A percentile compares a stretch with the other conserved stretches of the same genome.
phyloP scores from a whole-genome alignment of 495 filamentous ascomycete genomes.

The Massariosphaeria phaeospora region DNA sequence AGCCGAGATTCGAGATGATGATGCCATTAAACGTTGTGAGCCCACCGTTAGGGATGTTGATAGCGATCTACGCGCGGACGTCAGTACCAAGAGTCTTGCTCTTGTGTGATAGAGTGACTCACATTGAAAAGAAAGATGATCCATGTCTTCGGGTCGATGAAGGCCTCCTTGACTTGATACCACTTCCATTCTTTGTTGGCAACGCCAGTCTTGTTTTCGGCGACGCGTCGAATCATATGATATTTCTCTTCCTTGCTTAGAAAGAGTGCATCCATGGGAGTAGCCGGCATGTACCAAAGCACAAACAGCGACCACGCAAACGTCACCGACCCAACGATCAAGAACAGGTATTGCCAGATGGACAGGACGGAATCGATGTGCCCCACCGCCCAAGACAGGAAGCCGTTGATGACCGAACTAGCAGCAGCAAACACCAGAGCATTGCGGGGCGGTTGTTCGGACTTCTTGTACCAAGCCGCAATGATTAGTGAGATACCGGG shows the following conservation, averaged over 20 bases:
- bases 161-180: constrained; percentile 4
- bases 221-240: not conserved
- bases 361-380: not conserved
- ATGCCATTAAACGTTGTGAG: not conserved
- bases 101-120: not conserved
- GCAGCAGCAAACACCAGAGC: not conserved
- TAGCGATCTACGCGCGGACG: not conserved
- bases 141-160: not conserved
- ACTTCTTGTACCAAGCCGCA: not conserved
- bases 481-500: not conserved
- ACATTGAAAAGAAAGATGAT: not conserved
- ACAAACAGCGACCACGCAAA: not conserved
- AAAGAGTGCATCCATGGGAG: not conserved
- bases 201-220: constrained; percentile 1
- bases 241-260: not conserved
- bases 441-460: not conserved
- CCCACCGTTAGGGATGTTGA: not conserved
- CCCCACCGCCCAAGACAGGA: not conserved
- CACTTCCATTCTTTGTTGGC: not conserved
- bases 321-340: not conserved
- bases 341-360: not conserved
- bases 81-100: not conserved
- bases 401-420: not conserved
- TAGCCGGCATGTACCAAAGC: not conserved
- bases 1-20: not conserved